These are phyloP conservation scores for Jamesozyma jinghongensis DNA, from an alignment of 805 yeast genomes.

Conservation along the genomic window DNA sequence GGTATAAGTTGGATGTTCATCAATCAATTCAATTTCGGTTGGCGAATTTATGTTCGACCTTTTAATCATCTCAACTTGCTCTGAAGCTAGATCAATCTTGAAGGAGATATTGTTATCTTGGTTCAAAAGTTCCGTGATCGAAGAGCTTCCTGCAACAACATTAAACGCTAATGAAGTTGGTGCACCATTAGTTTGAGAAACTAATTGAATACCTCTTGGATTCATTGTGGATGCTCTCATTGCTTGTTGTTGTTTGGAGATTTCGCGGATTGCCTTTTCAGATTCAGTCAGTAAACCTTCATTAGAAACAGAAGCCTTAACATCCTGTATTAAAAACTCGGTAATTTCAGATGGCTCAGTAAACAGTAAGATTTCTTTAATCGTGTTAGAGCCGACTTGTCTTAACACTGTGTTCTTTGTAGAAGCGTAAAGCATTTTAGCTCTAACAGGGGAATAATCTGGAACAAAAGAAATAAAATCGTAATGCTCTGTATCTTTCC, in stretches of 20 bases:
- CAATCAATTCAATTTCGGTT: constrained; percentile 31
- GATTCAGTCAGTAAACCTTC: constrained; percentile 19
- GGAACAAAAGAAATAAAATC: constrained; percentile 80
- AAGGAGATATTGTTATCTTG: constrained; percentile 43
- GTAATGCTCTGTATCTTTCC: constrained; percentile 15
- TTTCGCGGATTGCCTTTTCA: constrained; percentile 19
- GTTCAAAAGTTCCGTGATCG: constrained; percentile 13
- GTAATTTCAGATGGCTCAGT: constrained; percentile 29
- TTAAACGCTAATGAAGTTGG: constrained; percentile 21
- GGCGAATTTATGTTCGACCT: constrained; percentile 19
- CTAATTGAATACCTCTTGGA: constrained; percentile 17
- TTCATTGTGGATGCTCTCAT: constrained; percentile 11
- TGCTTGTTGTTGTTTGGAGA: constrained; percentile 23
- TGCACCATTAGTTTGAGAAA: constrained; percentile 24
- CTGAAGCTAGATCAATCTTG: constrained; percentile 41
- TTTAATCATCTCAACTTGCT: constrained; percentile 37
- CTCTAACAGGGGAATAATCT: constrained; percentile 68
- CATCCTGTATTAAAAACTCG: constrained; percentile 11
- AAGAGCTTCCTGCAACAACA: constrained; percentile 12
- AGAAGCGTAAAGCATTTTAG: constrained; percentile 91
- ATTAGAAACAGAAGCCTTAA: constrained; percentile 5
- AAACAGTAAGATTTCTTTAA: constrained; percentile 28
- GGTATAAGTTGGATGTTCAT: constrained; percentile 49
- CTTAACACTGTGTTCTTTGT: constrained; percentile 69
- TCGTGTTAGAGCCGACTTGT: constrained; percentile 52